Evolutionary conservation across 2,329 filamentous ascomycete species (phyloP).

Genomic region (Ceratocystis cacaofunesta): DNA sequence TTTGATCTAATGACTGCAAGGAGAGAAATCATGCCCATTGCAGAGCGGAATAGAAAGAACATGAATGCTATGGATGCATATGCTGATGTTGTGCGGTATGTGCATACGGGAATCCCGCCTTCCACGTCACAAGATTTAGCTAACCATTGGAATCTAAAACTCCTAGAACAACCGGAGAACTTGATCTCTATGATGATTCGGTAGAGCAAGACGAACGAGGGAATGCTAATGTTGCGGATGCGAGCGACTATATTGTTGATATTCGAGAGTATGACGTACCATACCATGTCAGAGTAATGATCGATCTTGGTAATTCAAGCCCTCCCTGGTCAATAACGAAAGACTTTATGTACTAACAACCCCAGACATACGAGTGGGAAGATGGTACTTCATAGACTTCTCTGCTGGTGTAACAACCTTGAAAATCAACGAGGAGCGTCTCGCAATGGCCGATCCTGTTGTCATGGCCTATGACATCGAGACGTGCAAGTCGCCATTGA

Average conservation of each 20-base stretch:
- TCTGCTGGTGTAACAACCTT: slow-evolving; percentile 83
- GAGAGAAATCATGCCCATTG: slow-evolving; percentile 72
- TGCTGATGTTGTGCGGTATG: slow-evolving; percentile 80
- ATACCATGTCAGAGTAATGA: slow-evolving; percentile 97
- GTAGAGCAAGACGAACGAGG: slow-evolving; percentile 66
- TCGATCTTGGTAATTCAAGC: slow-evolving; percentile 55
- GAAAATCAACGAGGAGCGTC: slow-evolving; percentile 68
- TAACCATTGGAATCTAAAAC: slow-evolving; percentile 17
- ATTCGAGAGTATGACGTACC: slow-evolving; percentile 98
- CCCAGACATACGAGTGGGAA: slow-evolving; percentile 81
- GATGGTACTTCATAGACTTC: slow-evolving; percentile 91
- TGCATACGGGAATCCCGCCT: slow-evolving; percentile 18
- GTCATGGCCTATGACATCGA: slow-evolving; percentile 99
- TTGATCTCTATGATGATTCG: slow-evolving; percentile 89
- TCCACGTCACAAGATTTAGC: background rate
- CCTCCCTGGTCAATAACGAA: background rate
- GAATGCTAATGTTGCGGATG: slow-evolving; percentile 64
- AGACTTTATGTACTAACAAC: slow-evolving; percentile 19
- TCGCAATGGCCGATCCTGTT: slow-evolving; percentile 87
- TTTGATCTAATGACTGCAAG: slow-evolving; percentile 71
- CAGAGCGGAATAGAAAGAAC: slow-evolving; percentile 91
- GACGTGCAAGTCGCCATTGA: slow-evolving; percentile 85
- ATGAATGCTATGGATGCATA: slow-evolving; percentile 97
- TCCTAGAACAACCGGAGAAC: slow-evolving; percentile 56
- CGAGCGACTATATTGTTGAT: slow-evolving; percentile 95